phyloP scores from a whole-genome alignment of 2,329 filamentous ascomycete genomes.

The Peltaster fructicola region DNA sequence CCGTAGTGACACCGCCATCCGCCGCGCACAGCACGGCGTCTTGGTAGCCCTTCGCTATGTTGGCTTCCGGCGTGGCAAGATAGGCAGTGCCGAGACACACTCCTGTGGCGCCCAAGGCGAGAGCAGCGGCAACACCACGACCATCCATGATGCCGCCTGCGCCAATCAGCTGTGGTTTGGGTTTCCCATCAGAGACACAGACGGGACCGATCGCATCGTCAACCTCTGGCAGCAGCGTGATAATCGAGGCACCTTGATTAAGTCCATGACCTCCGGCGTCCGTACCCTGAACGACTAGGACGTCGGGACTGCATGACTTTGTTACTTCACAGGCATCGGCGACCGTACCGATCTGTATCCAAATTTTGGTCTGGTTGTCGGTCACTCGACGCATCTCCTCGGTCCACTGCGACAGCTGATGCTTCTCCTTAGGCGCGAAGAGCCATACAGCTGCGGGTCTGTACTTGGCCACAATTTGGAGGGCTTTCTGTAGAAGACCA shows the following conservation, averaged over 20 bases:
- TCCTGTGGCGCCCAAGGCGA: slow-evolving; percentile 36
- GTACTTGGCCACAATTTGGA: slow-evolving; percentile 32
- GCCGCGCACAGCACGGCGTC: slow-evolving; percentile 27
- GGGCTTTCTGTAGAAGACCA: slow-evolving; percentile 23
- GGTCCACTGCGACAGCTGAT: slow-evolving; percentile 19
- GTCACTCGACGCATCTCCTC: slow-evolving; percentile 16
- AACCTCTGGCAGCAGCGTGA: slow-evolving; percentile 42
- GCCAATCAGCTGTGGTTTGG: slow-evolving; percentile 29
- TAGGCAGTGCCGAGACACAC: slow-evolving; percentile 47
- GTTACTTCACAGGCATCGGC: slow-evolving; percentile 34
- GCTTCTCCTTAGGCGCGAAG: slow-evolving; percentile 38
- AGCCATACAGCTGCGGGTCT: slow-evolving; percentile 47
- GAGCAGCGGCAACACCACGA: slow-evolving; percentile 36
- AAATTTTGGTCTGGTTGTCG: slow-evolving; percentile 28
- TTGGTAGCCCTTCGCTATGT: slow-evolving; percentile 29
- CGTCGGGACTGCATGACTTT: slow-evolving; percentile 31
- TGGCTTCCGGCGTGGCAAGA: slow-evolving; percentile 34
- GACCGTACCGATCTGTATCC: slow-evolving; percentile 46
- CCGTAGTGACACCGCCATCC: slow-evolving; percentile 36
- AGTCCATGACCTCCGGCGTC: slow-evolving; percentile 50
- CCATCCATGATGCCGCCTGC: slow-evolving; percentile 44
- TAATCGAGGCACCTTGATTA: slow-evolving; percentile 33
- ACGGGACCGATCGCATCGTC: slow-evolving; percentile 25
- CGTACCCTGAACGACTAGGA: slow-evolving; percentile 43
- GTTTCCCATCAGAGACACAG: slow-evolving; percentile 5